Base-by-base conservation (phyloP, 2,329 filamentous ascomycete species). In the Albifimbria verrucaria region DNA sequence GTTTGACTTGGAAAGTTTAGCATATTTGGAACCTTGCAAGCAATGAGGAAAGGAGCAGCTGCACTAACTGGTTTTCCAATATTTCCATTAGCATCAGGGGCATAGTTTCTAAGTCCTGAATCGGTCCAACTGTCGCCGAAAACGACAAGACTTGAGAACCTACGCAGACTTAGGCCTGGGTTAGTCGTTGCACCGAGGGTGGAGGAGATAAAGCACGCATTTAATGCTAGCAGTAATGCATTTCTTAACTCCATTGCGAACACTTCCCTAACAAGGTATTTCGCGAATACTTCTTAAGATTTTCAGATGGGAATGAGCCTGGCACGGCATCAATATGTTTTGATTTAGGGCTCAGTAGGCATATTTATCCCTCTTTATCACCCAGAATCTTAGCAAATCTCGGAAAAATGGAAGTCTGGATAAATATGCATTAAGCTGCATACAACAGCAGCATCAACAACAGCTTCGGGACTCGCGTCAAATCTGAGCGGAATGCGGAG, bases 71-170 rank as follows among this genome's bases (percentile, higher is more conserved):
- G 46, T 32, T 36, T 24, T 5, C 46, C 46, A 36, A 48, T 36
- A 22, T 48, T 48, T 24, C 46, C 46, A 22, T 48, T 48, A 7
- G 46, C 46, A 22, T 48, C 46, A 4, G 46, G 46, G 25, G 18
- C 9, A 21, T 48, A 48, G 15, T 48, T 26, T 7, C 46, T 24
- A 11, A 48, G 26, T 18, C 46, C 46, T 4, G 46, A 48, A 20
- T 48, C 46, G 10, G 46, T 48, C 46, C 46, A 48, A 28, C 46
- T 48, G 25, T 48, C 46, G 18, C 46, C 46, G 22, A 48, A 48
- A 20, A 48, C 46, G 3, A 48, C 46, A 4, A 48, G 46, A 18
- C 46, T 48, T 20, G 46, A 21, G 25, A 48, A 48, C 11, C 17
- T 32, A n/a, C 20, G 25, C 24, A 48, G 17, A 11, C 46, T 26